Evolutionary conservation across 352 stramenopile genomes (phyloP), one percentile per base, ranked within the genome.

Genomic region (Phytophthora parvispora): DNA sequence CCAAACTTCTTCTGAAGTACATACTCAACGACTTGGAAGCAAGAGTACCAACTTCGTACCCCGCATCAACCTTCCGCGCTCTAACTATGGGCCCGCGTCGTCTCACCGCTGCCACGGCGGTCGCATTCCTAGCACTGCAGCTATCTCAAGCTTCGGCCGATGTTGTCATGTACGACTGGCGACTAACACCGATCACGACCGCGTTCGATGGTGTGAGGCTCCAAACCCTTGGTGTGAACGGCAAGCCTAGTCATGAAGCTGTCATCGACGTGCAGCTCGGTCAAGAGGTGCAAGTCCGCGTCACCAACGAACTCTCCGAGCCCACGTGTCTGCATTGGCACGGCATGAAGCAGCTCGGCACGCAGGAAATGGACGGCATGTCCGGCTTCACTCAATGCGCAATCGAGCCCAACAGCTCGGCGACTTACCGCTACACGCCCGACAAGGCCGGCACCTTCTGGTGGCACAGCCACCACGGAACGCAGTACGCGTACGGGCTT

Each of bases 391-490:
- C 74, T 6, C 74, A 81, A 36, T 81, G 74, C 58, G 60, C 56
- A 16, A 78, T 78, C 24, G 27, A 60, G 4, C 52, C 74, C 2
- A 69, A 67, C 42, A 50, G 43, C 27, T 68, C 64, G 1, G 60
- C 72, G 12, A 58, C 73, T 10, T 82, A 82, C 55, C 58, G 54
- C 20, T 78, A 79, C 62, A 77, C 55, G n/a, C 71, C 67, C 1
- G 61, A 72, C 34, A 69, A 74, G 34, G 57, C 70, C 7, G 74
- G 74, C 2, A 74, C 47, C 1, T 77, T 76, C 36, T 82, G 74
- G 74, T 82, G 71, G 71, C 70, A 82, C 55, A 74, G 67, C 16
- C 74, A 82, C 31, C 61, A 80, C 32, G 64, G 59, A 13, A 70
- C 71, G 0, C 67, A 82, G 56, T 82, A 80, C 43, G 62, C 70